Base-by-base conservation (phyloP, 495 filamentous ascomycete genomes). In the Jackrogersella minutella region DNA sequence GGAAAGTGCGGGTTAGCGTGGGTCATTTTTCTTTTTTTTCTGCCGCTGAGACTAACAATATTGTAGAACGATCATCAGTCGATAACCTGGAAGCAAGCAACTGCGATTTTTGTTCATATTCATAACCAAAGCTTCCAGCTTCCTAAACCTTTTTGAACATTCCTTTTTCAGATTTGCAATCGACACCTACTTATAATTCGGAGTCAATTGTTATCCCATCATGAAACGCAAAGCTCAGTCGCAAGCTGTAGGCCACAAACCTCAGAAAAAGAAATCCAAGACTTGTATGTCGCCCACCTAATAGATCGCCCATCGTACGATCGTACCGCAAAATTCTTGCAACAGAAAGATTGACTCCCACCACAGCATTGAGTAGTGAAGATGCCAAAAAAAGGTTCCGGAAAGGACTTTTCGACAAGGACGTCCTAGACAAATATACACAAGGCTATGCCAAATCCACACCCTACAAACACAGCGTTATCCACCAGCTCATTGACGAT, bases 401-500 rank as follows among this genome's bases (percentile, higher is more conserved):
- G 33, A 82, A 89, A 51, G 90, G 87, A 5, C 83, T 97, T 13
- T 95, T 97, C 74, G 89, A 91, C 53, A 74, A 86, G 46, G 70
- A 82, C 40, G 83, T 89, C 50, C 82, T 91, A 52, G 73, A 87
- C 65, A 82, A 85, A 66, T 93, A 96, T 70, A 87, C 86, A 5
- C 76, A 83, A 36, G 78, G 82, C 72, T 96, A 96, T 78, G 84
- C 87, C 56, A 73, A 82, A 34, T 96, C 93, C 11, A 74, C 80
- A 49, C 93, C 93, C 2, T 99, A 98, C 80, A 92, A 91, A 63
- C 93, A 99, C 78, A 89, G 89, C 68, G 93, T 99, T 11, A 97
- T 99, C 70, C 81, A 83, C 58, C 80, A 84, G 16, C 80, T 99
- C 14, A 90, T 98, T 72, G 81, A 91, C 73, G 86, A 92, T 46